These are phyloP conservation scores for Hymenochaete sp. DNA, from an alignment of 1,284 basidiomycete genomes.

Conservation along the genomic window DNA sequence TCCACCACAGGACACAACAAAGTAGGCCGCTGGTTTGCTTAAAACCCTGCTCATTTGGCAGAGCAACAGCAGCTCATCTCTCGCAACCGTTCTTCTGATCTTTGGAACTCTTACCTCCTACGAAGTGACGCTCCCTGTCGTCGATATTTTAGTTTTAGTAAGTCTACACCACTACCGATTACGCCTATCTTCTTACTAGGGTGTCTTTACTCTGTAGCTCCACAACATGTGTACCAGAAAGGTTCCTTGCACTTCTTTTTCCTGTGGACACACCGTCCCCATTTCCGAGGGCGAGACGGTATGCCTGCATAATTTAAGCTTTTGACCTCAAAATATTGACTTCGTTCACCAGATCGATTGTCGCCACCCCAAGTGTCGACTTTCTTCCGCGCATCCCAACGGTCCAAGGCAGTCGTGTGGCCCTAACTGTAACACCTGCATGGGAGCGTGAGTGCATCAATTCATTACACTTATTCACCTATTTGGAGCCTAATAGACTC, in stretches of 20 bases:
- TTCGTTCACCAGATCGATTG: constrained; percentile 11
- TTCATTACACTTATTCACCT: neutral
- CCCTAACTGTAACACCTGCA: constrained; percentile 12
- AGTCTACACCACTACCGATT: too few species aligned
- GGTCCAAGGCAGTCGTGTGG: constrained; percentile 9
- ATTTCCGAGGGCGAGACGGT: constrained; percentile 5
- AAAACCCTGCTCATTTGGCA: neutral
- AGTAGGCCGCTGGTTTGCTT: neutral
- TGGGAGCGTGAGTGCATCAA: constrained; percentile 13
- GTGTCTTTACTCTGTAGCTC: too few species aligned
- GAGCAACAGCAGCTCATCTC: neutral
- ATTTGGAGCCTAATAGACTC: neutral
- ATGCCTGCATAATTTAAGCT: neutral
- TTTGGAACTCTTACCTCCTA: too few species aligned
- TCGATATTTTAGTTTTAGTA: too few species aligned
- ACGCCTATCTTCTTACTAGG: too few species aligned
- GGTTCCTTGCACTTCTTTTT: constrained; percentile 26
- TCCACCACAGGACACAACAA: constrained; percentile 9
- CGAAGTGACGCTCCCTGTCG: too few species aligned
- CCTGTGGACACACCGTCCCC: constrained; percentile 29
- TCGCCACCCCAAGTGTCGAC: constrained; percentile 6
- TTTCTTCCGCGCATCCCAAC: constrained; percentile 12
- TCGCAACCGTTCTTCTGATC: too few species aligned
- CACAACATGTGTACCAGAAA: constrained; percentile 30
- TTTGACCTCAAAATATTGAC: neutral